Evolutionary conservation across 345 rosid species (phyloP), one percentile per base, ranked within the genome.

Genomic region (Ceriops zippeliana): DNA sequence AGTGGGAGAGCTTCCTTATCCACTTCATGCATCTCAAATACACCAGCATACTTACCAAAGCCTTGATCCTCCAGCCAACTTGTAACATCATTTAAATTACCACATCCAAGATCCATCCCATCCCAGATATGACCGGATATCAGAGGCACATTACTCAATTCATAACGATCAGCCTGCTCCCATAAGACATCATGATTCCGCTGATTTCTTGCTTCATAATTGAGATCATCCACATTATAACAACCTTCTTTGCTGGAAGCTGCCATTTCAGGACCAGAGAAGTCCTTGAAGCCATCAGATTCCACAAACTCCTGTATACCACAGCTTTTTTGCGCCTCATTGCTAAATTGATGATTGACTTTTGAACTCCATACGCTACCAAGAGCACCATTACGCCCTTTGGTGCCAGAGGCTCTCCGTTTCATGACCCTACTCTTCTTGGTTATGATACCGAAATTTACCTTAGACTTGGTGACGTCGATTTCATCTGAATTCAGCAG

Each of bases 21-120:
- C 57, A 84, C 90, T 74, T 84, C 85, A 58, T 86, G 90, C 80
- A 77, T 71, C 66, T 81, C 80, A 6, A 86, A 86, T 31, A 80
- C 21, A 16, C 70, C 68, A 15, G 85, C 83, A 46, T 84, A 86
- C 73, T 75, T 78, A 4, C 88, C 81, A 32, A 84, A 77, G n/a
- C 90, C 90, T 24, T 51, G 61, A 31, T 73, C 85, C 71, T 83
- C 87, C 66, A 86, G 37, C 90, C 90, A 86, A 68, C 77, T 68
- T 20, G 67, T 53, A 24, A 86, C 90, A 15, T 57, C 52, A 30
- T 64, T 71, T 65, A 54, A 72, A 72, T 67, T 53, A 6, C 38
- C 17, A 22, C 52, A 64, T 4, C 51, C 70, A 15, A 52, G 57
- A 47, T 68, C 53, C 31, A 34, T 70, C 32, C 63, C 68, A 38